Conservation (phyloP, 139 green algal species). For the Tetradesmus lagerheimii region DNA sequence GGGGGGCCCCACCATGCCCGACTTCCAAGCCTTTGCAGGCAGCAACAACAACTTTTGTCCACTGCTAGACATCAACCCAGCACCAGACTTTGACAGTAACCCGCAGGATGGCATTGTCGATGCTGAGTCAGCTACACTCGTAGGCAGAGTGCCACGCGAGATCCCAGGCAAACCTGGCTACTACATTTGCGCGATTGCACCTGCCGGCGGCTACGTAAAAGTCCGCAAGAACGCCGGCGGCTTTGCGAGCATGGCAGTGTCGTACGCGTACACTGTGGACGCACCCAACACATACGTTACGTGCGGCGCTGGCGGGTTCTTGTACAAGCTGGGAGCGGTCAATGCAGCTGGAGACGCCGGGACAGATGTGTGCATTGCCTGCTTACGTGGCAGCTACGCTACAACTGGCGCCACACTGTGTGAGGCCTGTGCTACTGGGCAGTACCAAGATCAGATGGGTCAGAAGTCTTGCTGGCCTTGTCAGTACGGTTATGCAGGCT, state of each 20-base stretch:
- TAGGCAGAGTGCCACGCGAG: conserved; percentile 15
- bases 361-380: conserved; percentile 34
- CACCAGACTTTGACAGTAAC: conserved; percentile 43
- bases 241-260: conserved; percentile 13
- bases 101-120: conserved; percentile 49
- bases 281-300: conserved; percentile 26
- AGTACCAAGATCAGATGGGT: conserved; percentile 39
- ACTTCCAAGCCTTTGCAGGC: conserved; percentile 44
- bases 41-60: conserved; percentile 40
- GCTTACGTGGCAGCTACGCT: conserved; percentile 37
- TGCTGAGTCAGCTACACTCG: conserved; percentile 25
- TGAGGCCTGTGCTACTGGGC: neutral
- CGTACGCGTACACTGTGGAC: conserved; percentile 33
- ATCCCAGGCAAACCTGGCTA: conserved; percentile 28
- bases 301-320: conserved; percentile 23
- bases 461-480: conserved; percentile 39
- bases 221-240: conserved; percentile 2
- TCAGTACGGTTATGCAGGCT: conserved; percentile 48
- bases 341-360: conserved; percentile 6
- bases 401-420: conserved; percentile 41
- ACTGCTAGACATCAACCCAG: conserved; percentile 50
- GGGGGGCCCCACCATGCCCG: conserved; percentile 47
- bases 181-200: conserved; percentile 47
- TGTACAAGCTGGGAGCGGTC: conserved; percentile 48
- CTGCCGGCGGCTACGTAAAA: conserved; percentile 40